Conservation (phyloP, 1,284 basidiomycete genomes). For the Amylostereum areolatum region DNA sequence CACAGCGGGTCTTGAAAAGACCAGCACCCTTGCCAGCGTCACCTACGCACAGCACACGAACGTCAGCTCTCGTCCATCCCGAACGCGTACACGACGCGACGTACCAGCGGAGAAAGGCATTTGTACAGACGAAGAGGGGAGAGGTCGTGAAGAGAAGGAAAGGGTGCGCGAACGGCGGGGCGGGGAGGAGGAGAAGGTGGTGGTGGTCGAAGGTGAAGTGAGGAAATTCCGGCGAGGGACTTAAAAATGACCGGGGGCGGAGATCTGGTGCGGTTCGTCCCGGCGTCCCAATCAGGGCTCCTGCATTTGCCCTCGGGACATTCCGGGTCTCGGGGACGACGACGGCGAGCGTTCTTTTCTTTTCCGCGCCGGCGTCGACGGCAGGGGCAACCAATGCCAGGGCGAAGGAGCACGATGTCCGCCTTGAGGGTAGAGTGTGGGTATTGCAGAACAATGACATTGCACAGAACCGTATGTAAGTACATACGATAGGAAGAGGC, state of each 20-base stretch:
- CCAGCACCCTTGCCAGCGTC: conserved; percentile 84
- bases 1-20: conserved; percentile 96
- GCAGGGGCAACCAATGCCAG: too few relatives aligned
- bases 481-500: too few relatives aligned
- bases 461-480: too few relatives aligned
- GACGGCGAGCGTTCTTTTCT: too few relatives aligned
- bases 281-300: neutral
- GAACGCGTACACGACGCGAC: conserved; percentile 7
- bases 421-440: too few relatives aligned
- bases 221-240: neutral
- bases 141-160: conserved; percentile 16
- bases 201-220: neutral
- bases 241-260: neutral
- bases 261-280: neutral
- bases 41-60: conserved; percentile 42
- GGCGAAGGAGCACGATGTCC: too few relatives aligned
- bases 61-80: conserved; percentile 3
- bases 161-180: conserved; percentile 7
- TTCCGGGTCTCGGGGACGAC: too few relatives aligned
- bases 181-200: neutral
- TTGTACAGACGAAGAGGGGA: conserved; percentile 19
- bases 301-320: neutral
- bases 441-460: too few relatives aligned
- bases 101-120: conserved; percentile 30
- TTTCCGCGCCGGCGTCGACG: too few relatives aligned